phyloP scores from a whole-genome alignment of 1,284 basidiomycete genomes.

The Irpex sp. region DNA sequence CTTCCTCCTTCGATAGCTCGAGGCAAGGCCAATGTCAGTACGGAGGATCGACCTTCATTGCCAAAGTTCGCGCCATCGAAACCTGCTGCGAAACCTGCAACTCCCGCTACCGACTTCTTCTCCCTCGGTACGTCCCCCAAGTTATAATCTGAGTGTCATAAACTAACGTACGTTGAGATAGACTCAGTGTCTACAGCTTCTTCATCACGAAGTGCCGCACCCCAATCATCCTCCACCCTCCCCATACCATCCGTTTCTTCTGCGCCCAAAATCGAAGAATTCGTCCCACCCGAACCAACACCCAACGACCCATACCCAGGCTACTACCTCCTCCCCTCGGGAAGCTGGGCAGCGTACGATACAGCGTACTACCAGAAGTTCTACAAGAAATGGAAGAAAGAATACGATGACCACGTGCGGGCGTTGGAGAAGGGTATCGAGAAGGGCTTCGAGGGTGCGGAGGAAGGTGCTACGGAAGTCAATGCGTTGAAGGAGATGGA shows the following conservation, averaged over 20 bases:
- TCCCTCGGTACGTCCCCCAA: conserved; percentile 36
- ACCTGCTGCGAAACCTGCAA: conserved; percentile 36
- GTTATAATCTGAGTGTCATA: neutral
- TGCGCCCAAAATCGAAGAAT: conserved; percentile 65
- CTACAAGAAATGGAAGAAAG: conserved; percentile 62
- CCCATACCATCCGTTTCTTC: conserved; percentile 42
- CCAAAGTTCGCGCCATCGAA: conserved; percentile 21
- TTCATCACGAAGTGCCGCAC: conserved; percentile 13
- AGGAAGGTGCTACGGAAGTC: conserved; percentile 53
- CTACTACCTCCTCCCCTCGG: conserved; percentile 81
- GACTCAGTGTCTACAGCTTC: conserved; percentile 16
- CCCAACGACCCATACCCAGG: conserved; percentile 78
- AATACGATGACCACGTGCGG: conserved; percentile 65
- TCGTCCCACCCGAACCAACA: conserved; percentile 71
- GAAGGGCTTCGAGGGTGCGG: conserved; percentile 63
- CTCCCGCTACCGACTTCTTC: too few species aligned
- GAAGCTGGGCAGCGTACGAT: conserved; percentile 76
- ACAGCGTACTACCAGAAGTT: conserved; percentile 70
- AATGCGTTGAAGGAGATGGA: conserved; percentile 71
- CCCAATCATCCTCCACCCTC: conserved; percentile 15
- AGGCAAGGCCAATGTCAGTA: conserved; percentile 54
- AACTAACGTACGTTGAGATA: neutral
- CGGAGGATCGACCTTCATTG: conserved; percentile 43
- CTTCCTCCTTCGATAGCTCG: conserved; percentile 53
- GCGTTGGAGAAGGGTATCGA: conserved; percentile 59